Conservation (phyloP, 495 filamentous ascomycete genomes). For the Penicillium ucsense region DNA sequence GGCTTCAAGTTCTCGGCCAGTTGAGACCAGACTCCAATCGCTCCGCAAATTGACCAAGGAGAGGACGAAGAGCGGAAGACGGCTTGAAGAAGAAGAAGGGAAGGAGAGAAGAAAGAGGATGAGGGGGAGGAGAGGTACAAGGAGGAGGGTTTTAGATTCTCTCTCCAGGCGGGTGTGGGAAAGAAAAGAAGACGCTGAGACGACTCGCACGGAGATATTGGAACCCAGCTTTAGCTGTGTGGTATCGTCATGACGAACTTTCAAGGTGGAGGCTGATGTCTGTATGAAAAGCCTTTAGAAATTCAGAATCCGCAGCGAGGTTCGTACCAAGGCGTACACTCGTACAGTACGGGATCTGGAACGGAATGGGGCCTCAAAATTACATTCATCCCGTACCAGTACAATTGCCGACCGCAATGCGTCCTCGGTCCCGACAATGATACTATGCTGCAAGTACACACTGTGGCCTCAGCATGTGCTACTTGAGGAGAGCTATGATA, state of each 20-base stretch:
- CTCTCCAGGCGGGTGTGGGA: conserved; percentile 42
- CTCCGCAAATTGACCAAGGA: conserved; percentile 45
- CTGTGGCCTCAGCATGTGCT: no score
- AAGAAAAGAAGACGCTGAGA: conserved; percentile 33
- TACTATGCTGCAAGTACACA: no score
- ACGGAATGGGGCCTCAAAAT: no score
- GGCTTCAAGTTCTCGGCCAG: conserved; percentile 20
- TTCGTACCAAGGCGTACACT: background rate
- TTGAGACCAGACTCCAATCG: conserved; percentile 30
- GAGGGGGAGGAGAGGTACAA: conserved; percentile 23
- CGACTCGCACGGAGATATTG: conserved; percentile 26
- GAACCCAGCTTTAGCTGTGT: conserved; percentile 17
- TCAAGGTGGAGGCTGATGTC: conserved; percentile 19
- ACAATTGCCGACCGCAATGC: no score
- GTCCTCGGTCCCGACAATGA: no score
- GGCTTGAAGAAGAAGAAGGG: conserved; percentile 25
- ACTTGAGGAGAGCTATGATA: no score
- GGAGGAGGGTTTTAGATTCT: conserved; percentile 31
- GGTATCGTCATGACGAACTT: conserved; percentile 19
- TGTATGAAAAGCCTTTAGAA: background rate
- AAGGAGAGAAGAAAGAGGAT: conserved; percentile 26
- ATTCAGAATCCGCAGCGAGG: background rate
- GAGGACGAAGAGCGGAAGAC: conserved; percentile 46
- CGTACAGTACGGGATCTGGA: no score
- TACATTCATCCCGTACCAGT: no score